Evolutionary conservation across 2,329 filamentous ascomycete species (phyloP).

Genomic region (Beauveria sp.): DNA sequence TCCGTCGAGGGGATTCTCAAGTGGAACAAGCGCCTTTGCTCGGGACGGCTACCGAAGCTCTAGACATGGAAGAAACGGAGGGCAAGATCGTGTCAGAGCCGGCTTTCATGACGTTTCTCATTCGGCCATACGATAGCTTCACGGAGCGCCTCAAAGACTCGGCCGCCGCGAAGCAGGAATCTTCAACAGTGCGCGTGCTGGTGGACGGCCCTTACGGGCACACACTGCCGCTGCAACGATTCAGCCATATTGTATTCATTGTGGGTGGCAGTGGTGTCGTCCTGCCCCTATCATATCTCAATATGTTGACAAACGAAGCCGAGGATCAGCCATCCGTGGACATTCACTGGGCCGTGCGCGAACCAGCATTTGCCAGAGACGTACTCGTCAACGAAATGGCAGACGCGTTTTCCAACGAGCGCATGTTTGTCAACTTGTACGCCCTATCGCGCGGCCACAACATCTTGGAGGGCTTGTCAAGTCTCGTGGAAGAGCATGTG

Average conservation of each 20-base stretch:
- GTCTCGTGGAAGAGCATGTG: conserved; percentile 16
- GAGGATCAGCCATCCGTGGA: conserved; percentile 12
- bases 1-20: conserved; percentile 18
- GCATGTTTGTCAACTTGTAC: conserved; percentile 29
- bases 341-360: conserved; percentile 37
- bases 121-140: conserved; percentile 38
- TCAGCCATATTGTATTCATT: conserved; percentile 34
- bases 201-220: conserved; percentile 40
- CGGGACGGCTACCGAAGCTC: background rate
- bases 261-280: conserved; percentile 39
- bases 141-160: conserved; percentile 29
- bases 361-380: conserved; percentile 29
- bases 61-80: conserved; percentile 2
- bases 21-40: conserved; percentile 28
- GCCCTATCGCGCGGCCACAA: conserved; percentile 20
- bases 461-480: conserved; percentile 12
- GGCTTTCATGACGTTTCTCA: conserved; percentile 32
- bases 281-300: conserved; percentile 32
- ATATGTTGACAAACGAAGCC: conserved; percentile 16
- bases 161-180: conserved; percentile 18
- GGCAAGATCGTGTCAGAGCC: background rate
- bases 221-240: conserved; percentile 29
- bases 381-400: conserved; percentile 27
- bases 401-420: conserved; percentile 20
- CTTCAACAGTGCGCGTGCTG: conserved; percentile 25